Evolutionary conservation across 768 basidiomycete genomes (phyloP), one percentile per base, ranked within the genome.

Genomic region (Chalciporus piperatus): DNA sequence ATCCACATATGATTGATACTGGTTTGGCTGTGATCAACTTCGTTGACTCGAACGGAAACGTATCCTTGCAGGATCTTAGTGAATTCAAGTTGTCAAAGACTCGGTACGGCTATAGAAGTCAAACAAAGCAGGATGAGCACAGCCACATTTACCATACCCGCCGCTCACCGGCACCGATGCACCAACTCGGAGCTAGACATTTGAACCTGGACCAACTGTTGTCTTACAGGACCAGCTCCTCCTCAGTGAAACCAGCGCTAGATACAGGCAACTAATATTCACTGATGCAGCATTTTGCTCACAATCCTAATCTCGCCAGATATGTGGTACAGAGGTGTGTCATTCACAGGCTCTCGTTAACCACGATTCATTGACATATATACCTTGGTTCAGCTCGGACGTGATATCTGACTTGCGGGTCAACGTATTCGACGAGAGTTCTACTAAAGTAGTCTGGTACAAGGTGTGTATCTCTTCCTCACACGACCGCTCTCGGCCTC

Each of bases 401-500:
- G 87, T 89, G 38, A 72, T 90, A 33, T 76, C 76, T 40, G 84
- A 88, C 52, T 76, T 87, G 76, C 76, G 83, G 47, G 70, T 90
- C 6, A 83, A 87, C 54, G 76, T 90, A 1, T 72, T 68, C 3
- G 75, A 79, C 53, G 85, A 87, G 62, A 73, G 71, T 28, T 76
- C 81, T 3, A 75, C 77, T 4, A 75, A 74, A 38, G 76, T 89
- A 3, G 66, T 84, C 17, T 90, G 87, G 87, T 89, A 82, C 67
- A 89, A 89, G 76, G 87, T 85, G 61, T 45, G 74, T 55, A 2
- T 23, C 27, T 27, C 48, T 41, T 39, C n/a, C 27, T 44, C 19
- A 40, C 40, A 44, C 33, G 4, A 20, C 42, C 10, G 27, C 6
- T 39, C 41, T 20, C 13, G 28, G 11, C 35, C 61, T 59, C 49